Base-by-base conservation (phyloP, 2,329 filamentous ascomycete genomes). In the Fusarium liriodendri region DNA sequence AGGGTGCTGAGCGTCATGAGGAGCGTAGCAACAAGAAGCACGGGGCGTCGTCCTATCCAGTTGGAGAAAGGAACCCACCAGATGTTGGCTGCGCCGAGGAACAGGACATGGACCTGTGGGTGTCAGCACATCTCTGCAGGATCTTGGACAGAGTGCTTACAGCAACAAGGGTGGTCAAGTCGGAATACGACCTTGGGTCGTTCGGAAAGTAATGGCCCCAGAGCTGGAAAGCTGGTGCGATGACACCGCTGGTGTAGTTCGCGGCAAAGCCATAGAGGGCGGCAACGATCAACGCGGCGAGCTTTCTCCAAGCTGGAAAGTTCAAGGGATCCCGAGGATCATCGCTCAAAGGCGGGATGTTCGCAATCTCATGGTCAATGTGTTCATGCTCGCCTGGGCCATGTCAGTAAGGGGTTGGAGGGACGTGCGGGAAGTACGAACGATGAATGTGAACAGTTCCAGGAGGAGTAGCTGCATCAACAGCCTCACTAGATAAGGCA, bases 321-420 rank as follows among this genome's bases (percentile, higher is more conserved):
- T 83, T 84, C 16, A 84, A 71, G 2, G 83, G 83, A 59, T 84
- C 83, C 7, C 76, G 76, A 6, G 83, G 82, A 47, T 83, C 81
- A 0, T 75, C 45, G 0, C 78, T 72, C 1, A 5, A 4, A 0
- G 20, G 11, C 0, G 25, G 52, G 9, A n/a, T 37, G 29, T 11
- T 16, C 1, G 16, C 52, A 3, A 8, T 14, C 9, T 5, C 7
- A 10, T 11, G 35, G 20, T 38, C 29, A 11, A n/a, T 5, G 16
- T 61, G 40, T 58, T 72, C 70, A 8, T 60, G n/a, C 18, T 73
- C 70, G 2, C 38, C 70, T 72, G 18, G n/a, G 0, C 0, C 27
- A 2, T 0, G 10, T 72, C 18, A 73, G 27, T 1, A 0, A 1
- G 6, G 5, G 16, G 0, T 3, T 8, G 1, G 22, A 2, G 3